A percentile compares a stretch with the other conserved stretches of the same genome.
Conservation (phyloP, 2,329 filamentous ascomycete genomes). For the Pseudogymnoascus sp. region DNA sequence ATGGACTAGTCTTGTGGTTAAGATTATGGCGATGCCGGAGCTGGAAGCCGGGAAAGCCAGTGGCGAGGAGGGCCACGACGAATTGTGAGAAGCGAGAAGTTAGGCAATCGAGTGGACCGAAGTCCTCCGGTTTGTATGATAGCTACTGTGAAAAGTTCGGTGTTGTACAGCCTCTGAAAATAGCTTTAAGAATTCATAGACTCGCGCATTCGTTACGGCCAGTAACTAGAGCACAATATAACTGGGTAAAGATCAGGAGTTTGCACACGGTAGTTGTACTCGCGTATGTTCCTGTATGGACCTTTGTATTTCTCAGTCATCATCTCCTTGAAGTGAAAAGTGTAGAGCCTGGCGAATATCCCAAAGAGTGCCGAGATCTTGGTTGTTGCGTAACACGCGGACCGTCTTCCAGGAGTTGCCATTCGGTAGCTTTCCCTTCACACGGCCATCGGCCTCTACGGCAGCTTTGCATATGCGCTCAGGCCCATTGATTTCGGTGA, state of each 20-base stretch:
- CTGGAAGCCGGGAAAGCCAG: slow-evolving; percentile 12
- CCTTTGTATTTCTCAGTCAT: slow-evolving; percentile 15
- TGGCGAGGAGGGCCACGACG: slow-evolving; percentile 16
- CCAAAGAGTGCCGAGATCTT: slow-evolving; percentile 12
- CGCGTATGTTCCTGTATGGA: background rate
- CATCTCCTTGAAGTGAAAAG: slow-evolving; percentile 1
- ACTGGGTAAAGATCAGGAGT: background rate
- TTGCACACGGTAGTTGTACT: too few species aligned
- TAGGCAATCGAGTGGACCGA: background rate
- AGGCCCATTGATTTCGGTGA: slow-evolving; percentile 6
- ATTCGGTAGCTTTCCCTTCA: slow-evolving; percentile 6
- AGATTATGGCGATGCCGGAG: slow-evolving; percentile 93
- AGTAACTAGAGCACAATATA: background rate
- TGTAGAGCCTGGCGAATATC: slow-evolving; percentile 12
- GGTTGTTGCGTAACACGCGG: background rate
- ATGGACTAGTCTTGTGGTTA: slow-evolving; percentile 97
- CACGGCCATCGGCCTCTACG: background rate
- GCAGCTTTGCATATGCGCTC: slow-evolving; percentile 4
- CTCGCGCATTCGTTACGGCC: background rate
- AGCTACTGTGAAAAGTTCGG: background rate
- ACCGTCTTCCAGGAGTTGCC: slow-evolving; percentile 11
- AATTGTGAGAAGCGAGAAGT: slow-evolving; percentile 16
- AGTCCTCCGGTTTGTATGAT: background rate
- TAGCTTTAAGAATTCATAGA: background rate
- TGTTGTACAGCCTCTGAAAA: background rate